These are phyloP conservation scores for Xylaria cubensis DNA, from an alignment of 495 filamentous ascomycete species.

Conservation along the genomic window DNA sequence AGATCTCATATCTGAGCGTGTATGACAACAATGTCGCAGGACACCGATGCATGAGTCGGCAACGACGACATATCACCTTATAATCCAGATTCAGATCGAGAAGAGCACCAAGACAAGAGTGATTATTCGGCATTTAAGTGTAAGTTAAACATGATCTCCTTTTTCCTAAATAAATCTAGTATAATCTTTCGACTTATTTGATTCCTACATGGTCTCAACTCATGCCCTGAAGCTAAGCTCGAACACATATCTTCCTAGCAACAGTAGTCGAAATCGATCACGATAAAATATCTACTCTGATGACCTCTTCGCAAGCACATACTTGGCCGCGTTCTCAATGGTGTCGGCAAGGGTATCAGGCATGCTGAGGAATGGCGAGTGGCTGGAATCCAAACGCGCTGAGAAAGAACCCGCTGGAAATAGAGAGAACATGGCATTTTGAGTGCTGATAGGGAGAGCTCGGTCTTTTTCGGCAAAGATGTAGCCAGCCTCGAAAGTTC, in stretches of 20 bases:
- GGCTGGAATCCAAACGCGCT: conserved; percentile 13
- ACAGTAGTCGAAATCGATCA: not conserved
- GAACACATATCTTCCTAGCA: not conserved
- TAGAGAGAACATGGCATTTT: conserved; percentile 19
- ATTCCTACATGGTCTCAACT: not conserved
- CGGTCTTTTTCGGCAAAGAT: conserved; percentile 30
- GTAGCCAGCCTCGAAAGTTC: conserved; percentile 23
- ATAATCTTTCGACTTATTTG: not conserved
- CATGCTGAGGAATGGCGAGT: conserved; percentile 25
- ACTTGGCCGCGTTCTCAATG: conserved; percentile 40
- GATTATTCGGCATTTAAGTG: too few relatives aligned
- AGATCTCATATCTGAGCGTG: too few relatives aligned
- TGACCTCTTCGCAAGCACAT: conserved; percentile 33
- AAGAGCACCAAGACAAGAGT: too few relatives aligned
- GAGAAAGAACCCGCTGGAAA: conserved; percentile 19
- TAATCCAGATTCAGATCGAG: too few relatives aligned
- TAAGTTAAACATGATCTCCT: too few relatives aligned
- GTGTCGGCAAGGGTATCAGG: conserved; percentile 13
- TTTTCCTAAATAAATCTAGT: not conserved
- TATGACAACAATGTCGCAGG: too few relatives aligned
- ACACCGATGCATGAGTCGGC: too few relatives aligned
- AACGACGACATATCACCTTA: too few relatives aligned
- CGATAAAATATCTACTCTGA: not conserved
- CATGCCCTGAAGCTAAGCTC: not conserved
- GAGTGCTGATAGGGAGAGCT: conserved; percentile 9